phyloP scores from a whole-genome alignment of 2,329 filamentous ascomycete species.

The Teratosphaeria nubilosa region DNA sequence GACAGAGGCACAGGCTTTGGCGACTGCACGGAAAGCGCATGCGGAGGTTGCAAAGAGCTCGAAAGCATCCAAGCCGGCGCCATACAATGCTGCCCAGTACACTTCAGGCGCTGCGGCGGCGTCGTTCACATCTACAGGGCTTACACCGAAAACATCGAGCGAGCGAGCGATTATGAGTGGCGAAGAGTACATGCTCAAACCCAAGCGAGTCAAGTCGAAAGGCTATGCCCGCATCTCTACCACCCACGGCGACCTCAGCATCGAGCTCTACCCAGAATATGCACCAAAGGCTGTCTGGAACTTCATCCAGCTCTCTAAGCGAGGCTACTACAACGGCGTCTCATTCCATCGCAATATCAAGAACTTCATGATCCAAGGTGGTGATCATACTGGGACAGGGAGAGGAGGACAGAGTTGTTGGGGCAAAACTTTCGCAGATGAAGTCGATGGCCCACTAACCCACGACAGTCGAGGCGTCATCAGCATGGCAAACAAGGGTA shows the following conservation, averaged over 20 bases:
- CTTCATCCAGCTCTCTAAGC: conserved; percentile 77
- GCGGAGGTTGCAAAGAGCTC: conserved; percentile 18
- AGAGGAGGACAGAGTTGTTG: conserved; percentile 84
- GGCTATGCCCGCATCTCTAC: conserved; percentile 89
- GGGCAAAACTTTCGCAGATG: conserved; percentile 90
- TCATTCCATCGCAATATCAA: conserved; percentile 88
- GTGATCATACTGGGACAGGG: conserved; percentile 86
- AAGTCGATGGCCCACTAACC: conserved; percentile 80
- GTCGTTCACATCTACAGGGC: conserved; percentile 86
- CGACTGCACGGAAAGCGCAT: conserved; percentile 47
- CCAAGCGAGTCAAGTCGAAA: conserved; percentile 76
- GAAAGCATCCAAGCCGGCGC: conserved; percentile 30
- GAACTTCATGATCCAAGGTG: conserved; percentile 96
- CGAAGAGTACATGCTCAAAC: conserved; percentile 94
- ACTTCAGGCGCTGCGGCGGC: conserved; percentile 87
- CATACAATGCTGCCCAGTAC: conserved; percentile 79
- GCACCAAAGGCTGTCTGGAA: conserved; percentile 96
- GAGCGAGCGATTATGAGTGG: conserved; percentile 80
- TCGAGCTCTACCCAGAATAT: conserved; percentile 84
- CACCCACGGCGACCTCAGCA: conserved; percentile 69
- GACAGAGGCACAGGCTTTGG: conserved; percentile 34
- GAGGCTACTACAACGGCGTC: conserved; percentile 79
- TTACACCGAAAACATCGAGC: conserved; percentile 83
- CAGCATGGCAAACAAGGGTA: conserved; percentile 97
- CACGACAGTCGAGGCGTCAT: conserved; percentile 72